A percentile compares a stretch with the other conserved stretches of the same genome.
Conservation (phyloP, 495 filamentous ascomycete genomes). For the Evernia prunastri region DNA sequence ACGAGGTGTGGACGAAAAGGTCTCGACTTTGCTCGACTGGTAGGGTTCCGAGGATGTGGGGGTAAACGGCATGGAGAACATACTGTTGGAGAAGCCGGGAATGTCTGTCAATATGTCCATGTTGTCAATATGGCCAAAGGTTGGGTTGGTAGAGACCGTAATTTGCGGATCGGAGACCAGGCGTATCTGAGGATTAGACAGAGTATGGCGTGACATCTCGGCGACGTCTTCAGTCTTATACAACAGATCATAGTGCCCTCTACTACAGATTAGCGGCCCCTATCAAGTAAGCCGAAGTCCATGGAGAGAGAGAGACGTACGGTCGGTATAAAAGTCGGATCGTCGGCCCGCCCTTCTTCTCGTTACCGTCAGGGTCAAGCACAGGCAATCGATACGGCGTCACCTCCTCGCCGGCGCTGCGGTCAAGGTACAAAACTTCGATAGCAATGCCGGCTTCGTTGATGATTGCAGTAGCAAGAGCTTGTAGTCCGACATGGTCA, state of each 20-base stretch:
- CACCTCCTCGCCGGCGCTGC: slow-evolving; percentile 71
- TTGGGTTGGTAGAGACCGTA: slow-evolving; percentile 2
- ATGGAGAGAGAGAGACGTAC: slow-evolving; percentile 42
- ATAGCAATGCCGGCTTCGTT: slow-evolving; percentile 72
- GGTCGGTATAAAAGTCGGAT: slow-evolving; percentile 64
- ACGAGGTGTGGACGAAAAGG: neutral
- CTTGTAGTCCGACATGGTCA: slow-evolving; percentile 74
- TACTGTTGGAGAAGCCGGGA: slow-evolving; percentile 6
- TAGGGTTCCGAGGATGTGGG: neutral
- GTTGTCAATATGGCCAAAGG: neutral
- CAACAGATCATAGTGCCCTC: slow-evolving; percentile 90
- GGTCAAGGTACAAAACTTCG: slow-evolving; percentile 86
- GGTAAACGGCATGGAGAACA: neutral
- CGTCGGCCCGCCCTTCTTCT: slow-evolving; percentile 40
- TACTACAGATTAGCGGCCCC: slow-evolving; percentile 26
- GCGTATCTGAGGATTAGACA: slow-evolving; percentile 17
- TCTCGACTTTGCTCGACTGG: neutral
- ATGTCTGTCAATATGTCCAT: neutral
- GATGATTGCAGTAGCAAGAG: slow-evolving; percentile 72
- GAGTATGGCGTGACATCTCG: slow-evolving; percentile 23
- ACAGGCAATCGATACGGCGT: slow-evolving; percentile 43
- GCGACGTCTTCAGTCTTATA: slow-evolving; percentile 60
- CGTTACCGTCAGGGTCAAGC: slow-evolving; percentile 39
- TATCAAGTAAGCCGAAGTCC: neutral
- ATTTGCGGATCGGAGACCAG: slow-evolving; percentile 18